These are phyloP conservation scores for Fusarium torreyae DNA, from an alignment of 2,329 filamentous ascomycete genomes.

Conservation along the genomic window DNA sequence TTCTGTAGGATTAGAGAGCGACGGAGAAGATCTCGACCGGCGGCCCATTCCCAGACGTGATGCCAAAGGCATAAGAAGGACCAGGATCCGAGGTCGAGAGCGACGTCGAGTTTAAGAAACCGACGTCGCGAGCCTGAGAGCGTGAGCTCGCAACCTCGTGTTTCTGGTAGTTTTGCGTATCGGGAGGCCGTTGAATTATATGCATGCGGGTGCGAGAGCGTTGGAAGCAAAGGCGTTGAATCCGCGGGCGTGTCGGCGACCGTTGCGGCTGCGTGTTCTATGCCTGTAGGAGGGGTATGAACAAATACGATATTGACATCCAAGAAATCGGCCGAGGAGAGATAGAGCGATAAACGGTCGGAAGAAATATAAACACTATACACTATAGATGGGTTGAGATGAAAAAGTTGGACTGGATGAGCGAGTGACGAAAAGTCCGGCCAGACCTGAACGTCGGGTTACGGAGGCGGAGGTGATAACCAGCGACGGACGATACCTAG, in stretches of 20 bases:
- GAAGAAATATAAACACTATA: conserved; percentile 17
- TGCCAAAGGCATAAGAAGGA: conserved; percentile 49
- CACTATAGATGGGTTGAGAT: conserved; percentile 25
- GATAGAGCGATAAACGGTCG: conserved; percentile 1
- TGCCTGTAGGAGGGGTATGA: conserved; percentile 34
- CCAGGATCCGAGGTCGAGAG: conserved; percentile 45
- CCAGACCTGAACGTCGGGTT: conserved; percentile 15
- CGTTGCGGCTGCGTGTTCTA: conserved; percentile 35
- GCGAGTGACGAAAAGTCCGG: conserved; percentile 23
- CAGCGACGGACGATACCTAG: conserved; percentile 28
- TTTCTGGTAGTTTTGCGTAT: conserved; percentile 28
- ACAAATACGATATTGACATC: conserved; percentile 26
- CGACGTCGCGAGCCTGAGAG: conserved; percentile 42
- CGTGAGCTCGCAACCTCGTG: conserved; percentile 33
- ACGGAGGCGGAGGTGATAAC: conserved; percentile 40
- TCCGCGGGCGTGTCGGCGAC: conserved; percentile 34
- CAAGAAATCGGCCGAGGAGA: conserved; percentile 19
- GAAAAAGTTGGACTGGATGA: conserved; percentile 30
- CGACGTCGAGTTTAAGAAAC: conserved; percentile 38
- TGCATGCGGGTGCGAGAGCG: conserved; percentile 28
- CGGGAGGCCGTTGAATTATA: conserved; percentile 31
- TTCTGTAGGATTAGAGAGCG: conserved; percentile 60
- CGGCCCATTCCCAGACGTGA: conserved; percentile 50
- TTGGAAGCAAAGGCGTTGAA: conserved; percentile 33
- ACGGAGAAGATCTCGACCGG: conserved; percentile 48